phyloP scores from a whole-genome alignment of 2,329 filamentous ascomycete genomes.

The Colletotrichum sp. region DNA sequence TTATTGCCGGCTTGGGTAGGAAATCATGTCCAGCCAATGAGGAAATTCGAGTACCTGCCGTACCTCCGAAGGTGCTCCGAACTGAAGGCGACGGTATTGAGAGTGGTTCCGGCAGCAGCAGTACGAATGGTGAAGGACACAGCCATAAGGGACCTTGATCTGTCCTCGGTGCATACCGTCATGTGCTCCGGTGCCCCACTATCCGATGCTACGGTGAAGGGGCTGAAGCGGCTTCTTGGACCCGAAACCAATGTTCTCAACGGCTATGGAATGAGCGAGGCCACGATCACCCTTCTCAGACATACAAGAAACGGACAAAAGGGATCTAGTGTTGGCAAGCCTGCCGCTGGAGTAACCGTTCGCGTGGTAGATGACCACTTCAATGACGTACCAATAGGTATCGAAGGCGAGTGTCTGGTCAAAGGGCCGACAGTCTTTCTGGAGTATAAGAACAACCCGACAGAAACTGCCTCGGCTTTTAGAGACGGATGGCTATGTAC shows the following conservation, averaged over 20 bases:
- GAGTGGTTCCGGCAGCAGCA: slow-evolving; percentile 26
- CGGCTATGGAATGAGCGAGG: slow-evolving; percentile 30
- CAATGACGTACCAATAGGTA: neutral
- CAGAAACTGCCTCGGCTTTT: slow-evolving; percentile 23
- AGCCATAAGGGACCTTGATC: neutral
- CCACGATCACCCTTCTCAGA: slow-evolving; percentile 24
- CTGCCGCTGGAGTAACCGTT: neutral
- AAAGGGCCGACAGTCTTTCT: neutral
- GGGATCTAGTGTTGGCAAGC: neutral
- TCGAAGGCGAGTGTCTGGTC: neutral
- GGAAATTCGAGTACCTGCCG: slow-evolving; percentile 22
- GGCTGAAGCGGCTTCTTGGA: slow-evolving; percentile 15
- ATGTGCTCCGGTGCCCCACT: slow-evolving; percentile 1
- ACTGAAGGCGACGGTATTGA: slow-evolving; percentile 24
- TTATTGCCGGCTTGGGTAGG: slow-evolving; percentile 26
- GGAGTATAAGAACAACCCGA: neutral
- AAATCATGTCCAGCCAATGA: slow-evolving; percentile 25
- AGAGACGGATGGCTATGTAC: slow-evolving; percentile 33
- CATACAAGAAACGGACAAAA: slow-evolving; percentile 23
- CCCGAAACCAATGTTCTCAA: slow-evolving; percentile 23
- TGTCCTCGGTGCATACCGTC: neutral
- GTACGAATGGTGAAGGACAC: slow-evolving; percentile 26
- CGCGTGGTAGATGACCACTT: neutral
- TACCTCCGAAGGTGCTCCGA: slow-evolving; percentile 25
- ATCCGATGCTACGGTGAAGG: slow-evolving; percentile 21